Percentiles rank a stretch among this genome's conserved stretches.
Conservation (phyloP, 2,329 filamentous ascomycete species). For the Diaporthe longicolla region DNA sequence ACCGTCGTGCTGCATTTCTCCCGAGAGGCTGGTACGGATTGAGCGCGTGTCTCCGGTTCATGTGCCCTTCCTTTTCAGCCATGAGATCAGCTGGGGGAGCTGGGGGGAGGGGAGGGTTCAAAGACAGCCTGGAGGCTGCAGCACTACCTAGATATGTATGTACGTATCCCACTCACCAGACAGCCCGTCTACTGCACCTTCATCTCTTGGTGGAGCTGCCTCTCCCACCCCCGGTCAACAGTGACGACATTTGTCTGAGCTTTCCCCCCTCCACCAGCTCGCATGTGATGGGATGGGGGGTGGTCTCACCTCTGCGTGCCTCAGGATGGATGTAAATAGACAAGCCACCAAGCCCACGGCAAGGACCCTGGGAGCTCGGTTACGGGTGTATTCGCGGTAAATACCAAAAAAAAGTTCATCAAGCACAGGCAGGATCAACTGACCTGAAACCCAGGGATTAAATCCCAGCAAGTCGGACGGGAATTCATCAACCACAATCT, state of each 20-base stretch:
- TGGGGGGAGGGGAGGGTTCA: not conserved
- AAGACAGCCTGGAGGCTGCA: conserved; percentile 5
- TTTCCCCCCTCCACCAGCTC: conserved; percentile 4
- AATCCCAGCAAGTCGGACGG: too few relatives aligned
- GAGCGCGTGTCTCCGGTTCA: conserved; percentile 15
- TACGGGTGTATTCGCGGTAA: too few relatives aligned
- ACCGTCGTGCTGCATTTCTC: not conserved
- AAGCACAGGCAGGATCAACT: too few relatives aligned
- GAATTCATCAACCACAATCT: not conserved
- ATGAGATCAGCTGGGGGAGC: conserved; percentile 14
- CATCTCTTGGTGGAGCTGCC: conserved; percentile 3
- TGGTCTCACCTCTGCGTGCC: not conserved
- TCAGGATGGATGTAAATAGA: not conserved
- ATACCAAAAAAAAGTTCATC: too few relatives aligned
- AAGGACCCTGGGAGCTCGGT: not conserved
- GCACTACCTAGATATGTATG: conserved; percentile 19
- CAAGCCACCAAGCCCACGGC: too few relatives aligned
- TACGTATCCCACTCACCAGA: not conserved
- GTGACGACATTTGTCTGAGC: conserved; percentile 32
- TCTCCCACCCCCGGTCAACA: not conserved
- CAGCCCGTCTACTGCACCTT: too few relatives aligned
- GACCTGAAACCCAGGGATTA: too few relatives aligned
- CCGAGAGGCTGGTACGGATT: not conserved
- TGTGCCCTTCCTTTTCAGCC: not conserved
- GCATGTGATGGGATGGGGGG: conserved; percentile 13